A percentile compares a stretch with the other conserved stretches of the same genome.
Conservation (phyloP, 306 rosid species). For the Quercus rubra region DNA sequence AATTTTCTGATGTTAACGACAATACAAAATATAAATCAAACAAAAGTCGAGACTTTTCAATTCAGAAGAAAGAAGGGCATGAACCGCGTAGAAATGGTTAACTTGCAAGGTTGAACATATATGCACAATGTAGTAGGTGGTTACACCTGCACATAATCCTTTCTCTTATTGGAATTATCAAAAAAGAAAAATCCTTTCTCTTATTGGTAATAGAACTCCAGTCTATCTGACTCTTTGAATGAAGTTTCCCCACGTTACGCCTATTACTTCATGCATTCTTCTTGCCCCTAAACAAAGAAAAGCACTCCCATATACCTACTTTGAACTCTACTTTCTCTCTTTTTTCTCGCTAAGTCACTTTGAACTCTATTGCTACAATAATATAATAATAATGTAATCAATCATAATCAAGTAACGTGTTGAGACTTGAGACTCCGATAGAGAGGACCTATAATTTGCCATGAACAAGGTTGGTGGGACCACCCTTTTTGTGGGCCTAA, state of each 20-base stretch:
- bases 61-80: background rate
- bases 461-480: background rate
- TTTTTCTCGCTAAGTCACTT: too few relatives aligned
- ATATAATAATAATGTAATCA: background rate
- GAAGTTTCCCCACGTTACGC: conserved; percentile 1
- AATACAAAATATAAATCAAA: background rate
- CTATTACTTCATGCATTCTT: background rate
- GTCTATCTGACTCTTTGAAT: background rate
- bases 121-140: conserved; percentile 19
- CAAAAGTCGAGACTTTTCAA: background rate
- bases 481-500: background rate
- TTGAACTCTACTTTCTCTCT: too few relatives aligned
- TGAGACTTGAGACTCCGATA: background rate
- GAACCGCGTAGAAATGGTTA: conserved; percentile 9
- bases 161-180: background rate
- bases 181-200: background rate
- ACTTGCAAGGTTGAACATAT: conserved; percentile 7
- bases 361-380: too few relatives aligned
- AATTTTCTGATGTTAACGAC: background rate
- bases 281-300: background rate
- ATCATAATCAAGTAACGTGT: background rate
- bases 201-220: background rate
- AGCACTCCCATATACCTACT: too few relatives aligned
- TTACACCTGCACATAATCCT: conserved; percentile 24
- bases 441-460: background rate